Base-by-base conservation (phyloP, 257 asterid species). In the Gynochthodes officinalis region DNA sequence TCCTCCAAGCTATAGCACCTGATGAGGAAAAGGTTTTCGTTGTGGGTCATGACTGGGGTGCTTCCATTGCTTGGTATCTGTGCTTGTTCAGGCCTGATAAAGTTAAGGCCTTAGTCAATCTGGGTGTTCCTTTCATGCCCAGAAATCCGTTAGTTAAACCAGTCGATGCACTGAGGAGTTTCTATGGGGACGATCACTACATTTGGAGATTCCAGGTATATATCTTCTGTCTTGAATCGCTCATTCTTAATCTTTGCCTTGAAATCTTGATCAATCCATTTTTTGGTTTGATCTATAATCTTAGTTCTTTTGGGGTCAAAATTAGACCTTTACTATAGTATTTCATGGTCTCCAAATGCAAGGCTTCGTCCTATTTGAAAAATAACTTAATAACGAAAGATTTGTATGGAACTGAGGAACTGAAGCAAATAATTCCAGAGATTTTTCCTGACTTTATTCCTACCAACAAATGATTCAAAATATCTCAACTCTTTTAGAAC, bases 21-120 rank as follows among this genome's bases (percentile, higher is more conserved):
- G 25, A 77, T 37, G 91, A 67, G 43, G 89, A 72, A 0, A 76
- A 85, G 84, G 96, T 89, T 75, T 89, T 89, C 80, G 90, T 91
- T 39, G 96, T 91, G 5, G 97, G 91, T 46, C 96, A 89, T 80
- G 96, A 91, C 79, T 91, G 91, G 97, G 97, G 97, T 25, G 96
- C 97, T 12, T 0, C 10, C 8, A 49, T 89, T 53, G 87, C 95
- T n/a, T 91, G 96, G 96, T 79, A 79, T 21, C 42, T 91, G 77
- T 81, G 90, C 82, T 59, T 87, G 86, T 89, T 67, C 58, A 80
- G 95, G 75, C 93, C 96, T 43, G 90, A 89, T 71, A 80, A 80
- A 67, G 88, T 91, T 48, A 87, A 77, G 80, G 92, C 89, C 64
- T 70, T 87, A 82, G 89, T 83, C 46, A 83, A 75, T 48, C 32